These are phyloP conservation scores for Scedosporium minutisporum DNA, from an alignment of 2,329 filamentous ascomycete genomes.

Conservation along the genomic window DNA sequence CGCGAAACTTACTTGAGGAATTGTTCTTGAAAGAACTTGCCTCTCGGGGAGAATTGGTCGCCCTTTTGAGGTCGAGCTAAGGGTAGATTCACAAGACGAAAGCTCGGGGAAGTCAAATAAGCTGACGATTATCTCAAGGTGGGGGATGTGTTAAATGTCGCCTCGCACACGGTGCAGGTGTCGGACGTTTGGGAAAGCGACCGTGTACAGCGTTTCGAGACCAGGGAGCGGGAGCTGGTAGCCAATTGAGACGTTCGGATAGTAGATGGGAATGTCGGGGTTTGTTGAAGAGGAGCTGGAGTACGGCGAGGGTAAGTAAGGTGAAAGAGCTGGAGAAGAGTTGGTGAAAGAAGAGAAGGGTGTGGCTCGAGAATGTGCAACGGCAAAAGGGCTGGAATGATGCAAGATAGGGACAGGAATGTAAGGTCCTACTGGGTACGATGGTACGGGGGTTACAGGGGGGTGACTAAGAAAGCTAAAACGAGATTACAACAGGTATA, in stretches of 20 bases:
- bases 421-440: neutral
- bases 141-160: neutral
- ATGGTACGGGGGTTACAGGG: neutral
- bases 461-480: conserved; percentile 2
- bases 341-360: neutral
- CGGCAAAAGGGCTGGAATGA: conserved; percentile 1
- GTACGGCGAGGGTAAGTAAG: neutral
- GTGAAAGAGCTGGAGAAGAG: neutral
- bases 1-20: neutral
- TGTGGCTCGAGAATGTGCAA: neutral
- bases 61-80: neutral
- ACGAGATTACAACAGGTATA: neutral
- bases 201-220: neutral
- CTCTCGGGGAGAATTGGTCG: neutral
- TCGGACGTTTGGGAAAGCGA: conserved; percentile 6
- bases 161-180: neutral
- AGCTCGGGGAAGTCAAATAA: neutral
- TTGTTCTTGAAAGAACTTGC: neutral
- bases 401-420: neutral
- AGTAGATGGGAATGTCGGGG: neutral
- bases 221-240: conserved; percentile 6
- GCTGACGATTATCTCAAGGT: neutral
- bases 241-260: neutral
- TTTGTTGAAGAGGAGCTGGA: neutral
- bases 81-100: neutral